Evolutionary conservation across 2,329 filamentous ascomycete species (phyloP).

Genomic region (Sporothrix mexicana): DNA sequence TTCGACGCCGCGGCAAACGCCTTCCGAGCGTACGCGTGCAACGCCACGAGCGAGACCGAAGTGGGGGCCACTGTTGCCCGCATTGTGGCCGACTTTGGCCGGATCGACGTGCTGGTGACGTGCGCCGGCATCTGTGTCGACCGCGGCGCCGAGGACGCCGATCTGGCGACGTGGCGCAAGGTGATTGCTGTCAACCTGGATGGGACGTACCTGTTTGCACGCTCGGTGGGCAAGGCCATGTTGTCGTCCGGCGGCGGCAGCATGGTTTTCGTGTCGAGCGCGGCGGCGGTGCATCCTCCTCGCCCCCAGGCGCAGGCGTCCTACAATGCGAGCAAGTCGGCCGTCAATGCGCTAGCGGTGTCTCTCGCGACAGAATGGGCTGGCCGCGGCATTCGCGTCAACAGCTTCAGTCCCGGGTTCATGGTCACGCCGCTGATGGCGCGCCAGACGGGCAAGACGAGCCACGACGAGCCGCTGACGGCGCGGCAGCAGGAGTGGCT

Average conservation of each 20-base stretch:
- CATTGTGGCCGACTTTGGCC: not conserved
- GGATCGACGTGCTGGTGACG: not conserved
- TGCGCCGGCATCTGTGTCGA: not conserved
- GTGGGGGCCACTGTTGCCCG: not conserved
- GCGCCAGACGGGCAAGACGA: not conserved
- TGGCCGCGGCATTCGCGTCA: not conserved
- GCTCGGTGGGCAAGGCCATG: not conserved
- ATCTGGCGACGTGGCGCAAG: not conserved
- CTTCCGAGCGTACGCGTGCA: not conserved
- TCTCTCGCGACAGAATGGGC: not conserved
- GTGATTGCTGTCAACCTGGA: not conserved
- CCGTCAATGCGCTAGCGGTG: not conserved
- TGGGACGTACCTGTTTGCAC: not conserved
- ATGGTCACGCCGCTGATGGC: not conserved
- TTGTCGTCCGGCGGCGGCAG: not conserved
- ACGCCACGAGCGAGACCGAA: not conserved
- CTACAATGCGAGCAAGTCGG: constrained; percentile 1
- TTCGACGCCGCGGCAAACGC: not conserved
- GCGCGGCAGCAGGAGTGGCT: not conserved
- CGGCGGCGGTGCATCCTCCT: not conserved
- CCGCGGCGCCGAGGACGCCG: not conserved
- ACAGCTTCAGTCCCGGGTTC: not conserved
- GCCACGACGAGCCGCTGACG: not conserved
- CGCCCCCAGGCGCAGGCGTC: not conserved
- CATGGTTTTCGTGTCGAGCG: not conserved